Evolutionary conservation across 306 rosid species (phyloP), one percentile per base, ranked within the genome.

Genomic region (Acacia confusa): DNA sequence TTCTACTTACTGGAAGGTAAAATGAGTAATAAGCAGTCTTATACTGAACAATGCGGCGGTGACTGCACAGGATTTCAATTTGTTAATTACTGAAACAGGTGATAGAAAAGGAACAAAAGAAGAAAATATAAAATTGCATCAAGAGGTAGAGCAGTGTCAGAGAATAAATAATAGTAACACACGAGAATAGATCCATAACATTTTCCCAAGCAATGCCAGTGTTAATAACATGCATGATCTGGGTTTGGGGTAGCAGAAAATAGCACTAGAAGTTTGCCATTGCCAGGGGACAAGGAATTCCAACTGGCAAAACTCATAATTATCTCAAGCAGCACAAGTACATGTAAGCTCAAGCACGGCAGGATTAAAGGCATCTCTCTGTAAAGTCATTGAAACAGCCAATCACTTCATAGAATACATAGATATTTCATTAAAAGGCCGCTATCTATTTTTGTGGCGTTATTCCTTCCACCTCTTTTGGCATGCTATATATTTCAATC

Each of bases 1-100:
- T 60, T 73, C 44, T 73, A 81, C 99, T 89, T 81, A 95, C 96
- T 13, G 98, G 98, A 74, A 93, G 97, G 88, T 95, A 95, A 83
- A 95, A 93, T 41, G 99, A 95, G 86, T 95, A 95, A 76, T 95
- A 95, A 40, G 92, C 93, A 20, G 99, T 93, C 87, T 95, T 95
- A 86, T 90, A 93, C 84, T 95, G 97, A 86, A 95, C 98, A 86
- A 95, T 92, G 17, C 92, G 90, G 7, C 84, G 96, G 89, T 95
- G 96, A 84, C 99, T 95, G 96, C 93, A 90, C 43, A 70, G 78
- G 20, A 80, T 76, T 28, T 5, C 74, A 30, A n/a, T 9, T 38
- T 25, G 9, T 75, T 79, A 66, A 84, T 79, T 47, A 55, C 34
- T 40, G 48, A 69, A 70, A 79, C 41, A 72, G 57, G 79, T 52